phyloP scores from a whole-genome alignment of 306 rosid genomes.

The Vigna unguiculata region DNA sequence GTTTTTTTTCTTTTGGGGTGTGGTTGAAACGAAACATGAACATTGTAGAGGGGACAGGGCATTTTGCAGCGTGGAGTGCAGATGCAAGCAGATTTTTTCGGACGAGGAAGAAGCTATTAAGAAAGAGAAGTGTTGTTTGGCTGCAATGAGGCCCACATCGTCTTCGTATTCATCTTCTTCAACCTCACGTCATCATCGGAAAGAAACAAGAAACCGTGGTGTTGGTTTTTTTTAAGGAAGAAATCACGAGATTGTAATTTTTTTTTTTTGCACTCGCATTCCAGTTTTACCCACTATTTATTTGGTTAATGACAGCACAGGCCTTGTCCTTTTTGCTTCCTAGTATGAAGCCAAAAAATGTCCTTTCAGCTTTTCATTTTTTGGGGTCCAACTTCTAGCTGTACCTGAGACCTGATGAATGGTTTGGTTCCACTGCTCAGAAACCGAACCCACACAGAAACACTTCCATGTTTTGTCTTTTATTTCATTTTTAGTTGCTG shows the following conservation, averaged over 20 bases:
- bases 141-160: conserved; percentile 50
- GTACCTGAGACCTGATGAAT: conserved; percentile 16
- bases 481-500: not conserved
- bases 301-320: conserved; percentile 49
- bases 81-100: conserved; percentile 84
- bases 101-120: conserved; percentile 76
- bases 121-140: conserved; percentile 57
- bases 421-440: conserved; percentile 16
- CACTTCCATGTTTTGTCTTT: not conserved
- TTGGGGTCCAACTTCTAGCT: conserved; percentile 31
- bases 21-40: not conserved
- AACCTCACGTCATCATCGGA: conserved; percentile 49
- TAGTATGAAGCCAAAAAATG: conserved; percentile 66
- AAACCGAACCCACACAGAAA: not conserved
- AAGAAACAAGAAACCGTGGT: conserved; percentile 52
- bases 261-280: not conserved
- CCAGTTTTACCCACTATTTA: conserved; percentile 52
- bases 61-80: conserved; percentile 93
- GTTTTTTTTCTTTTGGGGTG: not conserved
- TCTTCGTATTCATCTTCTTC: conserved; percentile 52
- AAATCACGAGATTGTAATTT: not conserved
- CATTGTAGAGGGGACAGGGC: conserved; percentile 82
- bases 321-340: conserved; percentile 62
- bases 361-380: conserved; percentile 47
- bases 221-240: conserved; percentile 55